phyloP scores from a whole-genome alignment of 2,329 filamentous ascomycete genomes.

The Coniochaeta sp. region DNA sequence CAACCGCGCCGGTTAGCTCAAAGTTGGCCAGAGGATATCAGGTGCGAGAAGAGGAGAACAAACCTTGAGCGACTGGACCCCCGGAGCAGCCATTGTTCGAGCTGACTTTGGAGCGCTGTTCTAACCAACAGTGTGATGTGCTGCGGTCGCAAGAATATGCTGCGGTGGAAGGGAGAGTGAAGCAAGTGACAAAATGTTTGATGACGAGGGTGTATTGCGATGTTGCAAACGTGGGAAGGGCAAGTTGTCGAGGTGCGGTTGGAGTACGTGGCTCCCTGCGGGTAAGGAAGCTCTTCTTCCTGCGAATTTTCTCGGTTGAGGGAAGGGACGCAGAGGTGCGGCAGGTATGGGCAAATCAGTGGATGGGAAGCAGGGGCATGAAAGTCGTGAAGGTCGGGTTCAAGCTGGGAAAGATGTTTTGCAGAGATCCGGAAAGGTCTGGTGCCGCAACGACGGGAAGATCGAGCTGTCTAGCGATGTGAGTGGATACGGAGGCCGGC shows the following conservation, averaged over 20 bases:
- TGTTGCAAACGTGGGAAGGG: not conserved
- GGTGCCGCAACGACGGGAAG: not conserved
- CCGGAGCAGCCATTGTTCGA: slow-evolving; percentile 63
- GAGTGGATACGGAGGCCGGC: not conserved
- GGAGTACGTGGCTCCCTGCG: not conserved
- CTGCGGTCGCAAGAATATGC: not conserved
- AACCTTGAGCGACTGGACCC: slow-evolving; percentile 90
- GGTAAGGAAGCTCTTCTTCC: not conserved
- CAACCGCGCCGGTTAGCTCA: slow-evolving; percentile 27
- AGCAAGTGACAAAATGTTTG: not conserved
- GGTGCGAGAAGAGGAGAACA: slow-evolving; percentile 17
- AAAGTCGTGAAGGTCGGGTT: not conserved
- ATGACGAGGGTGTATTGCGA: not conserved
- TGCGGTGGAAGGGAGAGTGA: slow-evolving; percentile 1
- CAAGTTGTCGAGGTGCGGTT: not conserved
- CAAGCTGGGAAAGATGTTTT: not conserved
- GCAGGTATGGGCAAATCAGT: not conserved
- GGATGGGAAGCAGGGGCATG: not conserved
- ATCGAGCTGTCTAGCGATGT: not conserved
- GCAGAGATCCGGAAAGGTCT: not conserved
- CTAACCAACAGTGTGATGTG: slow-evolving; percentile 2
- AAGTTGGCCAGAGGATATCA: not conserved
- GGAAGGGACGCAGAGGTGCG: not conserved
- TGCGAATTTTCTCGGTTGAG: not conserved
- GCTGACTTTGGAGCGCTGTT: slow-evolving; percentile 5